Base-by-base conservation (phyloP, 2,329 filamentous ascomycete species). In the Pseudogymnoascus sp. region DNA sequence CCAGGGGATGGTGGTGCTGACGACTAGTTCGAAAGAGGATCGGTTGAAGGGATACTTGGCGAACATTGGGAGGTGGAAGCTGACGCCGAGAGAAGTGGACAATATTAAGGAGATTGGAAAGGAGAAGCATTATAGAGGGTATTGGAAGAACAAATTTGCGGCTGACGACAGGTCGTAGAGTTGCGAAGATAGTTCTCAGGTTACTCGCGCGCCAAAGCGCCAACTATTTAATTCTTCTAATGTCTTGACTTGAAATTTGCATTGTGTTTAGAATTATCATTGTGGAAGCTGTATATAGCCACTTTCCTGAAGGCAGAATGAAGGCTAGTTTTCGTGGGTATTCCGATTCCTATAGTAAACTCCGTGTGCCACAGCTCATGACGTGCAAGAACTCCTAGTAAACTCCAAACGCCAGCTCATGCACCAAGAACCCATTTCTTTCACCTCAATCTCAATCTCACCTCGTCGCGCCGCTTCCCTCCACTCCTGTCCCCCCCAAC, bases 111-210 rank as follows among this genome's bases (percentile, higher is more conserved):
- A 81, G 67, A 69, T 80, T 37, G 87, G 87, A 1, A 76, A 76
- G 67, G 70, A 84, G 76, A 87, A 86, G 75, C 83, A 89, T 71
- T 85, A 76, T 68, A 79, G 86, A 33, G 81, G 75, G 0, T 89
- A 84, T 71, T 89, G 84, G 83, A 75, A 66, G 1, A 66, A 80
- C 14, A 78, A 77, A 63, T 87, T 85, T 71, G 79, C 72, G 8
- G 72, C 72, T 1, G 78, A 83, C 63, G 86, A 88, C 68, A 71
- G 73, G 63, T 74, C 76, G 16, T 82, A 66, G 59, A 5, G 38
- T 25, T 25, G 18, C 18, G n/a, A 21, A 60, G 16, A 41, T 35
- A 21, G 35, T 23, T 60, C 6, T 33, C 25, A 18, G 9, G 16
- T 61, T 61, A n/a, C 5, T 31, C n/a, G 11, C 62, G 59, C 59